Base-by-base conservation (phyloP, 2,329 filamentous ascomycete species). In the Arthrocladium fulminans region DNA sequence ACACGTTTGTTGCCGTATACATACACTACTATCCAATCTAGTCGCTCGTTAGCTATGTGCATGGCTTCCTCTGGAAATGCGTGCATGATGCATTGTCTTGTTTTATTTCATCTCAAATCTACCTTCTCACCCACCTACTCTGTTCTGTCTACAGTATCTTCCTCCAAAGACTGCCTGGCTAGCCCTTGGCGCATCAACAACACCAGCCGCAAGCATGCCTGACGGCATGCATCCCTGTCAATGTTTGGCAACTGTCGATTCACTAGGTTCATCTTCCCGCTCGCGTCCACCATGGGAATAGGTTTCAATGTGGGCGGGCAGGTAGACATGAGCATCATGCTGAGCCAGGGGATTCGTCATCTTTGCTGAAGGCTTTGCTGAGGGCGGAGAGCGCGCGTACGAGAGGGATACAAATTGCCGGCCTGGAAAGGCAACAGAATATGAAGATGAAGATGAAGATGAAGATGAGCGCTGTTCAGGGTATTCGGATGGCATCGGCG, bases 301-400 rank as follows among this genome's bases (percentile, higher is more conserved):
- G 79, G 59, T 24, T 75, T 73, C 70, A 78, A 67, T 0, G 75
- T 74, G 1, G 74, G 73, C 17, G 75, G 76, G 0, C 76, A 75
- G 1, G 70, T 68, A 0, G 76, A 74, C 72, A 78, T 78, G 23
- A 79, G 57, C 76, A 80, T 80, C 72, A 80, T 72, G 2, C 65
- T 69, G 57, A 84, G 84, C 79, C 79, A 84, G 25, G 85, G 63
- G 54, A 84, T 76, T 0, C 80, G n/a, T n/a, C 80, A 58, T 85
- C 81, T 2, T 67, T 56, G 2, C 69, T 67, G 2, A 85, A 58
- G 2, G 77, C 32, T 0, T 57, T 54, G 0, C 79, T 82, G 47
- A 68, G 71, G 1, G 68, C 71, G 0, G 76, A 78, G 5, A 84
- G 58, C 0, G 62, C 56, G 55, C 76, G 83, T 6, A 84, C 71